phyloP scores from a whole-genome alignment of 139 green algal genomes.

The Tetraselmis chui region DNA sequence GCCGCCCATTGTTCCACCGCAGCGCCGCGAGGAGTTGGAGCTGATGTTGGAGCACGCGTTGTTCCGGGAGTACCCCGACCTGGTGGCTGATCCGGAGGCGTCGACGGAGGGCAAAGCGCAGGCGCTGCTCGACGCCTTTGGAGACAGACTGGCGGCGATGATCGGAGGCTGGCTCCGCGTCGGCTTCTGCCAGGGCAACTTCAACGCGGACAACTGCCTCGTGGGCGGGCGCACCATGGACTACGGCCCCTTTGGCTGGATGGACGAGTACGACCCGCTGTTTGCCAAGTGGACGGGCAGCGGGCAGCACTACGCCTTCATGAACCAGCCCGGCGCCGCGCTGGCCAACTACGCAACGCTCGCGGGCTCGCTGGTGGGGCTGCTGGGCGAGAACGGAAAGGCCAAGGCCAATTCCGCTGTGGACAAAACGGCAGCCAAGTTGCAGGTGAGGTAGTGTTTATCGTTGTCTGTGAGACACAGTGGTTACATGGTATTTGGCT shows the following conservation, averaged over 20 bases:
- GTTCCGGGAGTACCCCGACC: constrained; percentile 21
- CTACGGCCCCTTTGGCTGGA: constrained; percentile 33
- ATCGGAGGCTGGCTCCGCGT: constrained; percentile 19
- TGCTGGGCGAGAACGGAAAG: constrained; percentile 1
- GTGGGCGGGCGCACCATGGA: constrained; percentile 31
- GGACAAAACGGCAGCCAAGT: neutral
- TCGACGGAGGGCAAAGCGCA: neutral
- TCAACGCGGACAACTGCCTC: constrained; percentile 30
- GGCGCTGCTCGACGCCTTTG: constrained; percentile 5
- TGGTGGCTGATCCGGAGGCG: neutral
- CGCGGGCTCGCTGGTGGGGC: neutral
- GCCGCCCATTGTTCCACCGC: too few relatives aligned
- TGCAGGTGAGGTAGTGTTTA: neutral
- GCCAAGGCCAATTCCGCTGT: neutral
- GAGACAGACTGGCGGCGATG: constrained; percentile 5
- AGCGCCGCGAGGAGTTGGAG: constrained; percentile 11
- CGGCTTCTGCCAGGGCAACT: constrained; percentile 29
- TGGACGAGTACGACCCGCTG: constrained; percentile 27
- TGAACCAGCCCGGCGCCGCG: constrained; percentile 18
- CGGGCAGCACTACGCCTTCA: constrained; percentile 27
- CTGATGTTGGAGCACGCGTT: constrained; percentile 17
- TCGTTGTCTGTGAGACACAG: too few relatives aligned
- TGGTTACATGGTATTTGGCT: too few relatives aligned
- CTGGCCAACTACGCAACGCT: constrained; percentile 15
- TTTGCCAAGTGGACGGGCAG: constrained; percentile 27